A percentile compares a stretch with the other conserved stretches of the same genome.
These are phyloP conservation scores for Scutellaria galericulata DNA, from an alignment of 257 asterid genomes.

Conservation along the genomic window DNA sequence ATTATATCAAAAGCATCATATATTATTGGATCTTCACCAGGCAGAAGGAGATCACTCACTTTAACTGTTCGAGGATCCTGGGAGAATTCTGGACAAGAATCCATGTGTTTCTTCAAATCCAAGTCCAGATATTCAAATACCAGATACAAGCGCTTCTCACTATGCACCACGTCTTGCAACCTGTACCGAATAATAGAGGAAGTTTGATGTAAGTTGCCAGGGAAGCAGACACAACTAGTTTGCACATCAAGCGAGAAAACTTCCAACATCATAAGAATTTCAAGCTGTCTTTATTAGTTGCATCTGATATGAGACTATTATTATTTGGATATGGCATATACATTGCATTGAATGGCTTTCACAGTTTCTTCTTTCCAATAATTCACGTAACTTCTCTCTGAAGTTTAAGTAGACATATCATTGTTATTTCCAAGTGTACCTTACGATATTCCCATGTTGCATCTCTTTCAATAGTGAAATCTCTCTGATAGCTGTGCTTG, in stretches of 20 bases:
- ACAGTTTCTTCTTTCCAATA: conserved; percentile 17
- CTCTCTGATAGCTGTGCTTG: conserved; percentile 97
- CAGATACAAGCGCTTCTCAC: conserved; percentile 87
- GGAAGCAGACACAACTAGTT: conserved; percentile 25
- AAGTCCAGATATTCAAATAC: conserved; percentile 97
- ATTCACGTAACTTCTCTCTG: background rate
- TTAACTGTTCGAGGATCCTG: conserved; percentile 77
- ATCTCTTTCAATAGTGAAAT: conserved; percentile 96
- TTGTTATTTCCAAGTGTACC: conserved; percentile 44
- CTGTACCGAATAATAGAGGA: conserved; percentile 45
- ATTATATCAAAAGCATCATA: conserved; percentile 21
- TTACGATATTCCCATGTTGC: conserved; percentile 94
- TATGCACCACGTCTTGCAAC: conserved; percentile 98
- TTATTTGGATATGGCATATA: conserved; percentile 20
- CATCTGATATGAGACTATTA: conserved; percentile 11
- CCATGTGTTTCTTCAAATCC: conserved; percentile 99
- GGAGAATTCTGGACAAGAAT: conserved; percentile 87
- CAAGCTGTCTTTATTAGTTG: background rate
- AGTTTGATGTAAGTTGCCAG: background rate
- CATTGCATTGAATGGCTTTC: conserved; percentile 12
- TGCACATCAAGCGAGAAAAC: conserved; percentile 10
- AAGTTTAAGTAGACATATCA: conserved; percentile 24
- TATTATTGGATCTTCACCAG: conserved; percentile 26
- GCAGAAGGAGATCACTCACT: conserved; percentile 57
- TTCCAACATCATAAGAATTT: conserved; percentile 17